Evolutionary conservation across 352 stramenopile genomes (phyloP).

Genomic region (Pythium phragmiticola): DNA sequence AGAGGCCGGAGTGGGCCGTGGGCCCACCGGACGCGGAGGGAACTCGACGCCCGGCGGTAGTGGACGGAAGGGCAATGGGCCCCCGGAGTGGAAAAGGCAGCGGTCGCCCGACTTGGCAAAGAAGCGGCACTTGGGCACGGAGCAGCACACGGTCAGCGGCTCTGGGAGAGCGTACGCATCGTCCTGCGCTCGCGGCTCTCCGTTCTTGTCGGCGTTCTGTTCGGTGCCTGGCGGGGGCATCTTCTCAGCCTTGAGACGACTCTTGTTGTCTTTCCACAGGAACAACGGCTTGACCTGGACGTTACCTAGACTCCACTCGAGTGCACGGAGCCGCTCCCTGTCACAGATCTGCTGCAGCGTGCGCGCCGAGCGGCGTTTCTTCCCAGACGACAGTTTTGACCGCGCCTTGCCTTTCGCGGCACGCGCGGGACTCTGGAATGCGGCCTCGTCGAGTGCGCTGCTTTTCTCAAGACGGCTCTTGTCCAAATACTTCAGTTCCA

Average conservation of each 20-base stretch:
- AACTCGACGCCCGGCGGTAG: neutral
- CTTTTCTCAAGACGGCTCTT: conserved; percentile 4
- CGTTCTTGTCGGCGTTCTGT: neutral
- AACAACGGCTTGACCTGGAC: conserved; percentile 42
- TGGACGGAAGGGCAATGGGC: neutral
- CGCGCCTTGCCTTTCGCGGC: conserved; percentile 15
- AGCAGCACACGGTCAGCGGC: conserved; percentile 51
- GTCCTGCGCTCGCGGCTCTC: neutral
- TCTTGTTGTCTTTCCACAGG: conserved; percentile 63
- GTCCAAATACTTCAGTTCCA: conserved; percentile 28
- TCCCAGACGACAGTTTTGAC: neutral
- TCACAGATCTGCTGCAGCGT: conserved; percentile 22
- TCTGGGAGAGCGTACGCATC: conserved; percentile 27
- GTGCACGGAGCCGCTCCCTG: conserved; percentile 48
- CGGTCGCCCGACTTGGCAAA: conserved; percentile 63
- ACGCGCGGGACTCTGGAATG: conserved; percentile 14
- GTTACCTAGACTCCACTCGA: conserved; percentile 71
- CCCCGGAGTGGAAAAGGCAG: conserved; percentile 61
- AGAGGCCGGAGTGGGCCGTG: neutral
- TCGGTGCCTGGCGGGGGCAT: neutral
- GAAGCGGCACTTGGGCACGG: conserved; percentile 34
- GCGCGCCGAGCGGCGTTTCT: conserved; percentile 21
- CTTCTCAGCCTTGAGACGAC: conserved; percentile 45
- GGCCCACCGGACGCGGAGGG: neutral
- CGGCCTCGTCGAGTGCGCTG: neutral